phyloP scores from a whole-genome alignment of 2,329 filamentous ascomycete species.

The Alternaria brassicae region DNA sequence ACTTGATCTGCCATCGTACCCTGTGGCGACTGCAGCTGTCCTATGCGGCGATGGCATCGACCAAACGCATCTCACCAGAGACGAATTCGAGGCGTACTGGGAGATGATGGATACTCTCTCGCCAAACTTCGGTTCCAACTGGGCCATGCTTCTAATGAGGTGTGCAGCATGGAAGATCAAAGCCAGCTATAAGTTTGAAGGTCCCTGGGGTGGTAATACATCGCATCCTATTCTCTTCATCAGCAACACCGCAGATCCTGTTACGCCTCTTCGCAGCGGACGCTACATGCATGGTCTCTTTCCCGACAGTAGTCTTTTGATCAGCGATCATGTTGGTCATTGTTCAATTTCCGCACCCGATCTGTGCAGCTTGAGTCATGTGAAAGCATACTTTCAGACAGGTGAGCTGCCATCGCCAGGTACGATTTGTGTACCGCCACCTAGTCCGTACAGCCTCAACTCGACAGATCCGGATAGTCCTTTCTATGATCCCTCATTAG shows the following conservation, averaged over 20 bases:
- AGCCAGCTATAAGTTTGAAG: slow-evolving; percentile 44
- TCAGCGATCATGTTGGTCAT: slow-evolving; percentile 56
- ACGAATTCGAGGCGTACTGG: slow-evolving; percentile 46
- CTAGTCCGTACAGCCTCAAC: slow-evolving; percentile 44
- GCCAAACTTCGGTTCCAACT: slow-evolving; percentile 48
- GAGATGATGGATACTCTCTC: slow-evolving; percentile 43
- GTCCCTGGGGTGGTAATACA: slow-evolving; percentile 49
- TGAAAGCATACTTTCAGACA: slow-evolving; percentile 52
- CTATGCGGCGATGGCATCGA: slow-evolving; percentile 52
- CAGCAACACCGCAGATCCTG: slow-evolving; percentile 65
- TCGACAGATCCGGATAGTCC: slow-evolving; percentile 51
- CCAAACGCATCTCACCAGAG: slow-evolving; percentile 33
- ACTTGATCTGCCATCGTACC: slow-evolving; percentile 1
- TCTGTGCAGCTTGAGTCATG: slow-evolving; percentile 42
- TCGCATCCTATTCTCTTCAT: slow-evolving; percentile 65
- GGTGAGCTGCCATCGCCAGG: slow-evolving; percentile 55
- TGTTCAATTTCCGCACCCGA: slow-evolving; percentile 52
- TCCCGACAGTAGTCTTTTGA: slow-evolving; percentile 54
- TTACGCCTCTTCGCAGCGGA: slow-evolving; percentile 62
- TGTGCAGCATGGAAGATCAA: slow-evolving; percentile 51
- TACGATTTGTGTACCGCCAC: slow-evolving; percentile 53
- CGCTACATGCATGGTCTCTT: slow-evolving; percentile 51
- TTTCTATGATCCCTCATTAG: slow-evolving; percentile 31
- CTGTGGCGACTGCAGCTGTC: slow-evolving; percentile 39
- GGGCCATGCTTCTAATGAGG: slow-evolving; percentile 47